Conservation (phyloP, 306 rosid species). For the Ormosia semicastrata region DNA sequence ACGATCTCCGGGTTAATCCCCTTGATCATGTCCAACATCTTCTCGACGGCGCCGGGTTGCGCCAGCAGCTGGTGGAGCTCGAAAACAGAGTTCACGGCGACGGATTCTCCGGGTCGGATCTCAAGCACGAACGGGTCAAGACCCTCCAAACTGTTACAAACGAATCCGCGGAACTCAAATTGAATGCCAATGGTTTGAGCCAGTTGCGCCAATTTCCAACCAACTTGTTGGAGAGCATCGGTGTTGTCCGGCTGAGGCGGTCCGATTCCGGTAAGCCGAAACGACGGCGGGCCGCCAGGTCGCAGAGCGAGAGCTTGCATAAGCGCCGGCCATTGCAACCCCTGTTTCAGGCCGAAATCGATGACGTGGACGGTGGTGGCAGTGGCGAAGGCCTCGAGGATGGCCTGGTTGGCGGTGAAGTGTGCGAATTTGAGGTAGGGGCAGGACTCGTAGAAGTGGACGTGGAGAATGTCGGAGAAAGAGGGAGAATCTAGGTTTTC, state of each 20-base stretch:
- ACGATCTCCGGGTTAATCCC: slow-evolving; percentile 52
- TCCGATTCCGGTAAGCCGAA: slow-evolving; percentile 63
- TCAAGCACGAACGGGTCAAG: slow-evolving; percentile 46
- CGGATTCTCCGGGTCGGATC: slow-evolving; percentile 37
- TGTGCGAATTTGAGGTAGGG: slow-evolving; percentile 78
- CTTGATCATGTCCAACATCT: slow-evolving; percentile 45
- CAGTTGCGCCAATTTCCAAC: slow-evolving; percentile 54
- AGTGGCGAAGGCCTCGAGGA: slow-evolving; percentile 52
- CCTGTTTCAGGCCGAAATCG: slow-evolving; percentile 62
- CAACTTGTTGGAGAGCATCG: slow-evolving; percentile 59
- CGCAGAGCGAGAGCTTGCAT: slow-evolving; percentile 65
- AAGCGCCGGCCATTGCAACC: slow-evolving; percentile 80
- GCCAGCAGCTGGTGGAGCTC: slow-evolving; percentile 58
- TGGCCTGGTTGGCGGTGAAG: slow-evolving; percentile 74
- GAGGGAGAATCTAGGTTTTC: slow-evolving; percentile 29
- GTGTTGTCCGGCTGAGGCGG: slow-evolving; percentile 47
- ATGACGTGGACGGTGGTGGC: slow-evolving; percentile 53
- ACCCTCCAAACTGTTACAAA: slow-evolving; percentile 47
- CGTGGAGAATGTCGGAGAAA: slow-evolving; percentile 46
- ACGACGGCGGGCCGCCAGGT: slow-evolving; percentile 64
- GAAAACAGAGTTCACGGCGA: slow-evolving; percentile 59
- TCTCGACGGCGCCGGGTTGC: slow-evolving; percentile 44
- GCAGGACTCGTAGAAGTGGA: slow-evolving; percentile 66
- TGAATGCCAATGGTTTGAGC: slow-evolving; percentile 51
- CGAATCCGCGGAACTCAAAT: slow-evolving; percentile 61